A percentile compares a stretch with the other conserved stretches of the same genome.
phyloP scores from a whole-genome alignment of 257 asterid genomes.

The Henckelia pumila region DNA sequence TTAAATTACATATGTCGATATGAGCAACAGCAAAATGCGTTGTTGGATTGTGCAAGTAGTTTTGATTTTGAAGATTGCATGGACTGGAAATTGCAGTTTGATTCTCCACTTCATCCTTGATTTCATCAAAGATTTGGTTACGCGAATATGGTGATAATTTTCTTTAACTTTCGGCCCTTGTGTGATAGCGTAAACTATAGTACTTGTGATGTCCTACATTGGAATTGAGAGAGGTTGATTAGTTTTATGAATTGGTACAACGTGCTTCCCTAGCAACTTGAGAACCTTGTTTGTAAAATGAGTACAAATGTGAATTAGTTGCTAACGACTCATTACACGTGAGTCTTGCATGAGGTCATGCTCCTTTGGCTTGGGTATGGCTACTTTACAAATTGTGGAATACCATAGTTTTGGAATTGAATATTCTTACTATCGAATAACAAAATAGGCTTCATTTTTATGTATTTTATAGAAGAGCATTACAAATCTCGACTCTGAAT shows the following conservation, averaged over 20 bases:
- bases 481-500: background rate
- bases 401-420: background rate
- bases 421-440: too few relatives aligned
- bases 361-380: background rate
- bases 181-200: slow-evolving; percentile 26
- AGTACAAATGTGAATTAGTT: background rate
- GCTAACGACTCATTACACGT: background rate
- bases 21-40: slow-evolving; percentile 85
- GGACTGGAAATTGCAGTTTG: slow-evolving; percentile 66
- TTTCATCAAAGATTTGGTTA: slow-evolving; percentile 6
- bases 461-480: background rate
- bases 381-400: too few relatives aligned
- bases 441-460: background rate
- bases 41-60: slow-evolving; percentile 89
- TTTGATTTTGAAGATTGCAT: slow-evolving; percentile 72
- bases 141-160: slow-evolving; percentile 13
- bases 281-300: background rate
- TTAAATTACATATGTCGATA: slow-evolving; percentile 82
- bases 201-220: slow-evolving; percentile 5
- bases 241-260: background rate
- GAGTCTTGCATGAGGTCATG: background rate
- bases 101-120: slow-evolving; percentile 46
- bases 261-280: background rate
- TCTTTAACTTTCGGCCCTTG: slow-evolving; percentile 18
- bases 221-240: background rate